Conservation (phyloP, 352 stramenopile genomes). For the Pythium chondricola region DNA sequence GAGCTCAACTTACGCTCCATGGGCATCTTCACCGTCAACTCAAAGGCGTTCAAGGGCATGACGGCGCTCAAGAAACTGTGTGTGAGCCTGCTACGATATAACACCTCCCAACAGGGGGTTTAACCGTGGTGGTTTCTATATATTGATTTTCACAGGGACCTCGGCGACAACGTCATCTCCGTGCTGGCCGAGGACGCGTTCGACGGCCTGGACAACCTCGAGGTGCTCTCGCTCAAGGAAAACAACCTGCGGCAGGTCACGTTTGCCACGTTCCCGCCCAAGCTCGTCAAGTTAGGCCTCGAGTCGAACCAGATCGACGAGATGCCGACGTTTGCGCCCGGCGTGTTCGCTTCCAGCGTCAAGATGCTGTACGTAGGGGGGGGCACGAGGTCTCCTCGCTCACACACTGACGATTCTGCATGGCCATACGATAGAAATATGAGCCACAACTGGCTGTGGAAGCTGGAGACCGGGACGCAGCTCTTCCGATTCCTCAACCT, state of each 20-base stretch:
- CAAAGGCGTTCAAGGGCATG: slow-evolving; percentile 49
- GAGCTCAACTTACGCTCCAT: slow-evolving; percentile 49
- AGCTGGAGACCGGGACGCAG: slow-evolving; percentile 41
- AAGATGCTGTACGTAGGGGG: slow-evolving; percentile 49
- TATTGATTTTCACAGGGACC: slow-evolving; percentile 23
- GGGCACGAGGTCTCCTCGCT: no score
- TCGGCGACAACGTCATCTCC: slow-evolving; percentile 70
- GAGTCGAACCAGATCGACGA: slow-evolving; percentile 48
- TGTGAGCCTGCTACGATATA: slow-evolving; percentile 2
- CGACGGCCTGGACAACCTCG: slow-evolving; percentile 31
- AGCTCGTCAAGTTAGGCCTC: slow-evolving; percentile 36
- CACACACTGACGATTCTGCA: no score
- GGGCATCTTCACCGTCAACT: slow-evolving; percentile 55
- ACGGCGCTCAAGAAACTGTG: slow-evolving; percentile 40
- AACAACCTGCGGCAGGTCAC: slow-evolving; percentile 47
- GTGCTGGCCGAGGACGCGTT: slow-evolving; percentile 48
- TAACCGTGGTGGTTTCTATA: not conserved
- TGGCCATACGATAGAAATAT: slow-evolving; percentile 41
- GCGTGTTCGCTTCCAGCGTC: slow-evolving; percentile 25
- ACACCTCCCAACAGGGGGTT: not conserved
- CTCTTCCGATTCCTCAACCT: slow-evolving; percentile 37
- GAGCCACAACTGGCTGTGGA: slow-evolving; percentile 60
- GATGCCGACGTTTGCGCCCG: slow-evolving; percentile 37
- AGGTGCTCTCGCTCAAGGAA: slow-evolving; percentile 30
- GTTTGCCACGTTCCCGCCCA: slow-evolving; percentile 33